Evolutionary conservation across 768 basidiomycete genomes (phyloP).

Genomic region (Sarcomyxa edulis): DNA sequence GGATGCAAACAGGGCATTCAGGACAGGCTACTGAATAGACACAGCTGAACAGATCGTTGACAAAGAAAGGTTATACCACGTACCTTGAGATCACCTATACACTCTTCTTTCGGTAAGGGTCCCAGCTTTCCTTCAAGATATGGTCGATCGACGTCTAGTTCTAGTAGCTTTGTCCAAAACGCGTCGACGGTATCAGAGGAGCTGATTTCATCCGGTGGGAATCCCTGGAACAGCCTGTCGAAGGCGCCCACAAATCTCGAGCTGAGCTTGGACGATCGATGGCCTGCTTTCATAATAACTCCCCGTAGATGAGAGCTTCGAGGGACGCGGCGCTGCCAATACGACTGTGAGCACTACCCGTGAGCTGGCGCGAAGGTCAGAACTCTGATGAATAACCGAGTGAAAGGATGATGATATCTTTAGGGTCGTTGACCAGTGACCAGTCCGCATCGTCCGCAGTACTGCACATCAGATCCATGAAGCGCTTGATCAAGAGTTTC

Average conservation of each 20-base stretch:
- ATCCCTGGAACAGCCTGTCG: slow-evolving; percentile 47
- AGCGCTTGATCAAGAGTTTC: too few species aligned
- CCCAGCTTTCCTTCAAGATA: slow-evolving; percentile 37
- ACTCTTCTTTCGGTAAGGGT: slow-evolving; percentile 42
- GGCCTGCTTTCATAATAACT: too few species aligned
- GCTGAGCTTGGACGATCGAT: too few species aligned
- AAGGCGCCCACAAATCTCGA: slow-evolving; percentile 46
- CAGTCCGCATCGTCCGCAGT: too few species aligned
- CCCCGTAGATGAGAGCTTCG: too few species aligned
- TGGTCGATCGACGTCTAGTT: slow-evolving; percentile 44
- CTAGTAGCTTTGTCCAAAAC: slow-evolving; percentile 51
- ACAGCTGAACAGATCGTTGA: not conserved
- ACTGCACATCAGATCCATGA: too few species aligned
- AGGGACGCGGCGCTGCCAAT: too few species aligned
- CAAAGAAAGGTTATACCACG: slow-evolving; percentile 7
- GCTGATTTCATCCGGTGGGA: slow-evolving; percentile 34
- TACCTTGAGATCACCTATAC: slow-evolving; percentile 48
- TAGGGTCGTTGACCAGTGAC: too few species aligned
- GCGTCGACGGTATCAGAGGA: slow-evolving; percentile 36
- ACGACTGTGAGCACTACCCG: too few species aligned
- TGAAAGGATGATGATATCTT: too few species aligned
- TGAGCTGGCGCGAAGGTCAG: too few species aligned
- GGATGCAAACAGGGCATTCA: slow-evolving; percentile 42
- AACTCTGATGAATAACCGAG: too few species aligned
- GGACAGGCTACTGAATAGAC: slow-evolving; percentile 40